Conservation (phyloP, 768 basidiomycete genomes). For the Termitomyces sp. region DNA sequence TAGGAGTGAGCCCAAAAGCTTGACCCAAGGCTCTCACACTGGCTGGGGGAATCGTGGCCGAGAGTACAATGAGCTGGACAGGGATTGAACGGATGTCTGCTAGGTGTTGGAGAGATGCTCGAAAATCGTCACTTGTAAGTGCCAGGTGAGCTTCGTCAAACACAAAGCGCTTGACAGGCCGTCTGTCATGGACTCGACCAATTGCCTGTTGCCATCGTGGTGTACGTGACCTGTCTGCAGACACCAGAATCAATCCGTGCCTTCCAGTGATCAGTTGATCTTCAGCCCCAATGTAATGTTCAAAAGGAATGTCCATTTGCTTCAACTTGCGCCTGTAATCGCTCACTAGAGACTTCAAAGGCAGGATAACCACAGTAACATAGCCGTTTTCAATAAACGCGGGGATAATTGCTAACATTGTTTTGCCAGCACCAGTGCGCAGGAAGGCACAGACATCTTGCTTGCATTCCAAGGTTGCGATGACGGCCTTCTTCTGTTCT, state of each 20-base stretch:
- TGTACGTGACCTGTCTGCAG: not conserved
- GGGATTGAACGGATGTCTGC: not conserved
- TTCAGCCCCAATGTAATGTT: not conserved
- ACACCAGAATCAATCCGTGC: no score
- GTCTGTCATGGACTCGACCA: not conserved
- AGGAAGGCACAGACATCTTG: not conserved
- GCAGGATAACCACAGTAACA: not conserved
- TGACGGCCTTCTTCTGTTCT: no score
- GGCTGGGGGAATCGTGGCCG: not conserved
- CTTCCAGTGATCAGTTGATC: no score
- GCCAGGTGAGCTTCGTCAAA: not conserved
- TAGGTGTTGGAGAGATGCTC: rapidly evolving
- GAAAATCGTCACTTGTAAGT: not conserved
- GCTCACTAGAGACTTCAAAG: not conserved
- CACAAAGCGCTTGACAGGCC: not conserved
- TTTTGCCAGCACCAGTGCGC: not conserved
- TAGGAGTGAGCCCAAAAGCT: not conserved
- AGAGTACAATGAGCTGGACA: not conserved
- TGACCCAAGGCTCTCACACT: not conserved
- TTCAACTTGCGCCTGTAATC: not conserved
- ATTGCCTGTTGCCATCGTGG: not conserved
- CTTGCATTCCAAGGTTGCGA: no score
- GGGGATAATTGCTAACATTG: not conserved
- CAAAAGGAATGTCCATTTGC: not conserved
- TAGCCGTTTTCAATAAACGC: not conserved